Percentiles rank a stretch among this genome's conserved stretches.
Conservation (phyloP, 495 filamentous ascomycete species). For the Hypoxylon fuscum region DNA sequence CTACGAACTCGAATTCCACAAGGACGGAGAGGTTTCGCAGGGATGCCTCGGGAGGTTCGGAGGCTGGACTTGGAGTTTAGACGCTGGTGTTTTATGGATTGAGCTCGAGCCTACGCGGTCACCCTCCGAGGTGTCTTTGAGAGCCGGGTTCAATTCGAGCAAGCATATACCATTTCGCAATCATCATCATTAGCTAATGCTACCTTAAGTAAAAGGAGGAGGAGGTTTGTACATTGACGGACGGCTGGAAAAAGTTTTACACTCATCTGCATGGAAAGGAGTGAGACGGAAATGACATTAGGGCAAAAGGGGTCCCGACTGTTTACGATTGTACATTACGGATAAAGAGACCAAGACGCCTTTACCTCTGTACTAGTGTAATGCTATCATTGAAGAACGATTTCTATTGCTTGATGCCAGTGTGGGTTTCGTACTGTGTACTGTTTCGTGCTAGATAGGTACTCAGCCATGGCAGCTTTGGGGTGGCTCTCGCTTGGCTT, state of each 20-base stretch:
- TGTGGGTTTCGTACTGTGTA: too few species aligned
- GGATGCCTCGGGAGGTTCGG: slow-evolving; percentile 10
- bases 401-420: too few species aligned
- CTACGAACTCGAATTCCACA: slow-evolving; percentile 6
- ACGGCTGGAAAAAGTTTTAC: slow-evolving; percentile 44
- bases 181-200: slow-evolving; percentile 39
- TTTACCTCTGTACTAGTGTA: slow-evolving; percentile 41
- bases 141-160: slow-evolving; percentile 33
- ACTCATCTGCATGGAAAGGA: slow-evolving; percentile 47
- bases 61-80: slow-evolving; percentile 30
- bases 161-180: slow-evolving; percentile 36
- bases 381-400: slow-evolving; percentile 23
- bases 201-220: slow-evolving; percentile 20
- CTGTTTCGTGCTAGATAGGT: too few species aligned
- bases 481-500: too few species aligned
- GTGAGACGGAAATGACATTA: slow-evolving; percentile 41
- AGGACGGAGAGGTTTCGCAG: slow-evolving; percentile 1
- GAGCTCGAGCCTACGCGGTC: slow-evolving; percentile 12
- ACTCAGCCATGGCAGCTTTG: too few species aligned
- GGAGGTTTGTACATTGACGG: slow-evolving; percentile 45
- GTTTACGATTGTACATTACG: slow-evolving; percentile 47
- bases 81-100: slow-evolving; percentile 24
- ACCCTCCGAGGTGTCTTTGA: slow-evolving; percentile 15
- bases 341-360: slow-evolving; percentile 25
- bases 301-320: slow-evolving; percentile 35